Evolutionary conservation across 768 basidiomycete species (phyloP).

Genomic region (Podaxis carcinomalis): DNA sequence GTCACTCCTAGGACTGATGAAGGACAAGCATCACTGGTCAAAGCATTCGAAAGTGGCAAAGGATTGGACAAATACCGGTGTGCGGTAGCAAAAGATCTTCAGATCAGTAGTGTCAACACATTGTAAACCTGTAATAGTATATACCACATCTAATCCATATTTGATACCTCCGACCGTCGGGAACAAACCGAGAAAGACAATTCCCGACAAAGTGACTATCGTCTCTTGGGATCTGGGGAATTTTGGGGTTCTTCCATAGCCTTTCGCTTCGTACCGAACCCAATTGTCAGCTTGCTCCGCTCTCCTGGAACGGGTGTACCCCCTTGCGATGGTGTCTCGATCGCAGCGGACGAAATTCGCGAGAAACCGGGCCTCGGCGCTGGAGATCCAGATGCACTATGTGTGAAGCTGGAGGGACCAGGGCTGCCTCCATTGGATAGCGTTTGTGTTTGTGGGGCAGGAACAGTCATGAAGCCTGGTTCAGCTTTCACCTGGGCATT

Average conservation of each 20-base stretch:
- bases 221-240: constrained; percentile 62
- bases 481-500: constrained; percentile 40
- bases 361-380: constrained; percentile 74
- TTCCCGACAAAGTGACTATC: constrained; percentile 20
- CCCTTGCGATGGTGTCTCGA: constrained; percentile 46
- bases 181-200: background rate
- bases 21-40: constrained; percentile 68
- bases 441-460: constrained; percentile 45
- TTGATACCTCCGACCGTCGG: background rate
- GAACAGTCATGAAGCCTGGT: constrained; percentile 70
- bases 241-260: constrained; percentile 66
- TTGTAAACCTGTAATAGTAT: constrained; percentile 37
- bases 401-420: constrained; percentile 26
- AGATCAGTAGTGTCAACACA: constrained; percentile 62
- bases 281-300: constrained; percentile 72
- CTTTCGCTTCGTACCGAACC: constrained; percentile 78
- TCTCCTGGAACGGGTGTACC: constrained; percentile 61
- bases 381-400: constrained; percentile 51
- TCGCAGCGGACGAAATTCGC: constrained; percentile 55
- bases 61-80: constrained; percentile 76
- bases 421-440: constrained; percentile 45
- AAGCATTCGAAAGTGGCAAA: constrained; percentile 67
- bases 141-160: constrained; percentile 1
- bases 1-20: constrained; percentile 69
- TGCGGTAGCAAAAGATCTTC: constrained; percentile 67